Evolutionary conservation across 345 rosid genomes (phyloP), one percentile per base, ranked within the genome.

Genomic region (Cardamine occulta): DNA sequence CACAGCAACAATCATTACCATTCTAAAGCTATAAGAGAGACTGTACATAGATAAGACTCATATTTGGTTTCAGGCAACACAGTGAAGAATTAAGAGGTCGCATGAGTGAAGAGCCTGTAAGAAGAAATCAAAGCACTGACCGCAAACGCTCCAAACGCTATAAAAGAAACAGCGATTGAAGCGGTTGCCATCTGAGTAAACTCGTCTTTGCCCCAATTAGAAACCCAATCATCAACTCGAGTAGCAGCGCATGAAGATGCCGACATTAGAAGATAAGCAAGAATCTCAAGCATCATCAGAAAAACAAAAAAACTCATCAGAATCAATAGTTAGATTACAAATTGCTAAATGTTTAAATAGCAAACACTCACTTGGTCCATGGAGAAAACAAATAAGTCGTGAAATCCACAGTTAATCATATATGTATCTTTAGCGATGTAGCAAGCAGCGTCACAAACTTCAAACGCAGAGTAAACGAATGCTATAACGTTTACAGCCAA

Each of bases 201-300:
- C 72, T 85, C 88, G 57, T 96, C 99, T 70, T 89, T 93, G n/a
- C 99, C 99, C 99, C 99, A 96, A 58, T 93, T 96, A 7, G 96
- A 88, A 29, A 89, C 89, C 99, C 99, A 96, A 67, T 93, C 98
- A 62, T 83, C 89, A 23, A 91, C 97, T 8, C 98, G 84, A 7
- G 96, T 96, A 42, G 99, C 99, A 63, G 98, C 96, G 5, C 97
- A 82, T 1, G 99, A 93, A 47, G 99, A 79, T 12, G 98, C 91
- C 17, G 99, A 91, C 71, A 96, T 85, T 70, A 96, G 81, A 63
- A 96, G 91, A 83, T 96, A 96, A 29, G 97, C 93, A 72, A 96
- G 67, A 68, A 84, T 67, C 99, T 96, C 19, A 9, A 28, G 2
- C 3, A 44, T 10, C 45, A 18, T 3, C 7, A 4, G 10, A 28